phyloP scores from a whole-genome alignment of 148 eudicot species.

The Pharnaceum exiguum region DNA sequence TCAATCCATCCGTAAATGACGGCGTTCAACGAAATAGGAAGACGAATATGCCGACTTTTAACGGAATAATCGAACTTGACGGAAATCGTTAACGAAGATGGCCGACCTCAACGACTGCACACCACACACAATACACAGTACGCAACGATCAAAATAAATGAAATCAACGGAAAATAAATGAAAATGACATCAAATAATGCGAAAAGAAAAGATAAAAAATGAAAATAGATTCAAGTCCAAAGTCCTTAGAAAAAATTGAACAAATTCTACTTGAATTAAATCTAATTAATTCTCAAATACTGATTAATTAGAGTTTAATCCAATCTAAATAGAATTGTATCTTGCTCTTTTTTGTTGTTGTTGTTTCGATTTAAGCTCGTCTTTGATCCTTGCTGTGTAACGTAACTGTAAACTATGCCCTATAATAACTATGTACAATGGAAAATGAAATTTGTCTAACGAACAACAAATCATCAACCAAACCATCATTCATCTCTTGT shows the following conservation, averaged over 20 bases:
- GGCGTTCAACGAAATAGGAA: constrained; percentile 7
- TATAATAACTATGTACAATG: constrained; percentile 31
- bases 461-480: constrained; percentile 2
- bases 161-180: not conserved
- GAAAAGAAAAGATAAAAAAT: not conserved
- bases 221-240: not conserved
- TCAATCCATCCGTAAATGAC: constrained; percentile 8
- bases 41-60: constrained; percentile 10
- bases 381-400: too few species aligned
- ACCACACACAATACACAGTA: constrained; percentile 14
- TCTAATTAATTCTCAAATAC: constrained; percentile 26
- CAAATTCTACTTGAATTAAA: constrained; percentile 11
- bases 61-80: constrained; percentile 4
- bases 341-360: not conserved
- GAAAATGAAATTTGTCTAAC: too few species aligned
- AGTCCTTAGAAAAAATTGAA: not conserved
- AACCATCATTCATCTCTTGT: constrained; percentile 1
- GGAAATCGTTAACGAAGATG: constrained; percentile 14
- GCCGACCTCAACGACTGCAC: constrained; percentile 13
- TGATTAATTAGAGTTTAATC: constrained; percentile 33
- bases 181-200: not conserved
- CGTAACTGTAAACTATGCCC: too few species aligned
- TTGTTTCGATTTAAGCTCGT: too few species aligned
- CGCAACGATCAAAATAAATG: constrained; percentile 6
- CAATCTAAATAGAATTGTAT: constrained; percentile 1